Base-by-base conservation (phyloP, 129 eudicot genomes). In the Tanacetum coccineum region DNA sequence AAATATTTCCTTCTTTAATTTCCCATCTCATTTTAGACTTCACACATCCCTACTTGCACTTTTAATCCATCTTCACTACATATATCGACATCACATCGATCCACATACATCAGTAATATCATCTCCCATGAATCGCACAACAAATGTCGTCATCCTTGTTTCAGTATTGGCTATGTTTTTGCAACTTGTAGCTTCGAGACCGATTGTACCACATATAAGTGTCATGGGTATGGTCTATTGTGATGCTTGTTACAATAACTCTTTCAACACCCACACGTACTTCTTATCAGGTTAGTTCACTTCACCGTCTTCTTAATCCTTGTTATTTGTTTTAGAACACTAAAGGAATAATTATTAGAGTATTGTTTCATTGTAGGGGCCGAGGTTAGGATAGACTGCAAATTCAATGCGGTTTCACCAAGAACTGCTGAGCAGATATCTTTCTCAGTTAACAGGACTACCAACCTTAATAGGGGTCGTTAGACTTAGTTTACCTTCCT, bases 221-320 rank as follows among this genome's bases (percentile, higher is more conserved):
- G 95, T 91, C 32, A 87, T 87, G 94, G 96, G 96, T 40, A 83
- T 80, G 70, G 96, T 91, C 39, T 88, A 81, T 46, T 92, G 96
- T 80, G 98, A 92, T 56, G 65, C 79, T 36, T 92, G 98, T 80
- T 80, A 81, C 73, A 82, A 85, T 39, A 85, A 87, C 73, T 69
- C 86, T 78, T 82, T 87, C 78, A 84, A 90, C 73, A 64, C 44
- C 15, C 87, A 87, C 68, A 81, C 87, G 79, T 91, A 87, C 87
- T 87, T 87, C 77, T 69, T 91, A 59, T 88, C 93, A 79, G 97
- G 97, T 90, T 39, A 48, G 2, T 28, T 13, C 22, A 15, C 6
- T 58, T 56, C 71, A 8, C 8, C 42, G 42, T 9, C 8, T 58
- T 42, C 52, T 21, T 4, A 13, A 12, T 47, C 11, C 32, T 22